These are phyloP conservation scores for Fistulifera pelliculosa DNA, from an alignment of 108 stramenopile species.

Conservation along the genomic window DNA sequence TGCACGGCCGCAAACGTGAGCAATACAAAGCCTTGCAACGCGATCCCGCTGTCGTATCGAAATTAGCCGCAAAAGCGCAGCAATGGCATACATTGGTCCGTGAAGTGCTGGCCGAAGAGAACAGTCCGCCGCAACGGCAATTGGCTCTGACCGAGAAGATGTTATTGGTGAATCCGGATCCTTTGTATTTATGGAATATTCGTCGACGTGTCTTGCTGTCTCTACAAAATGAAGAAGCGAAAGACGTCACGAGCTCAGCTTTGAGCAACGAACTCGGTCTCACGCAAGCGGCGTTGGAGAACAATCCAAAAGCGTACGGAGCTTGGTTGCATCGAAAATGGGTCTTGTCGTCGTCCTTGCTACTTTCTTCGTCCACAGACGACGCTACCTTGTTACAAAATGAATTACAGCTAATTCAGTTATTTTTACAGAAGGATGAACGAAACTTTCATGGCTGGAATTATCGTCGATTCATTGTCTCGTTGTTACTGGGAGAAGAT, in stretches of 20 bases:
- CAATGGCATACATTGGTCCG: conserved; percentile 62
- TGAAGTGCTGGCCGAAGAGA: conserved; percentile 11
- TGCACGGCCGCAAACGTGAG: conserved; percentile 74
- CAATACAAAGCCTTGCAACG: conserved; percentile 68
- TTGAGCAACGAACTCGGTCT: conserved; percentile 42
- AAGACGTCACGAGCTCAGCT: conserved; percentile 2
- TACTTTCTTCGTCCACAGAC: not conserved
- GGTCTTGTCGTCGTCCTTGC: conserved; percentile 35
- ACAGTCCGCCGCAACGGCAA: conserved; percentile 28
- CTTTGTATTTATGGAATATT: conserved; percentile 91
- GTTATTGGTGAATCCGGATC: conserved; percentile 88
- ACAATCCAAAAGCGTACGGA: conserved; percentile 95
- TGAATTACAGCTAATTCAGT: conserved; percentile 75
- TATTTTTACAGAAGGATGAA: conserved; percentile 83
- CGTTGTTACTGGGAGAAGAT: not conserved
- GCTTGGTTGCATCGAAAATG: conserved; percentile 99
- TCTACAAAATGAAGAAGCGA: conserved; percentile 12
- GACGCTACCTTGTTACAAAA: conserved; percentile 19
- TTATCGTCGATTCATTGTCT: conserved; percentile 85
- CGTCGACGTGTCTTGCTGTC: conserved; percentile 72
- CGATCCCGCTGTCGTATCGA: conserved; percentile 42
- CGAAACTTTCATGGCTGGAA: conserved; percentile 99
- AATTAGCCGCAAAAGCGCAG: conserved; percentile 54
- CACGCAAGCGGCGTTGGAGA: conserved; percentile 66
- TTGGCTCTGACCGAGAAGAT: conserved; percentile 71